These are phyloP conservation scores for Medicago arabica DNA, from an alignment of 306 rosid genomes.

Conservation along the genomic window DNA sequence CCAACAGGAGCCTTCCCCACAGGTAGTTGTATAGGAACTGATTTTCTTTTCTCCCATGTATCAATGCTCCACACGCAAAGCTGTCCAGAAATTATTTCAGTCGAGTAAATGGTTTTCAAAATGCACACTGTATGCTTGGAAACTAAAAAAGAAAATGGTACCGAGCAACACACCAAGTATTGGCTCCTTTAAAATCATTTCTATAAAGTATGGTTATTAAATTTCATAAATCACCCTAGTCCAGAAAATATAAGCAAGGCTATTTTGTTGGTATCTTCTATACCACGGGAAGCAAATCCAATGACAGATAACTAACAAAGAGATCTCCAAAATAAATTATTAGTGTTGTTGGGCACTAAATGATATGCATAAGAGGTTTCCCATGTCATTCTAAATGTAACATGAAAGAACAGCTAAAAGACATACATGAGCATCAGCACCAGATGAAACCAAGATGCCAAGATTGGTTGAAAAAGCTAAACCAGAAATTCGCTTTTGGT, in stretches of 20 bases:
- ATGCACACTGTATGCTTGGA: conserved; percentile 16
- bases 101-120: conserved; percentile 15
- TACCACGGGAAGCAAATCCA: too few relatives aligned
- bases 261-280: too few relatives aligned
- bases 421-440: conserved; percentile 88
- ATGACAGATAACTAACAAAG: conserved; percentile 15
- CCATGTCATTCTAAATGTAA: conserved; percentile 31
- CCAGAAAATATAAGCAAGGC: conserved; percentile 25
- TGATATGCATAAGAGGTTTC: conserved; percentile 19
- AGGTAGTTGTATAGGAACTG: conserved; percentile 65
- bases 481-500: conserved; percentile 79
- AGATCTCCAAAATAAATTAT: conserved; percentile 33
- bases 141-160: conserved; percentile 19
- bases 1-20: conserved; percentile 76
- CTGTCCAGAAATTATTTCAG: conserved; percentile 48
- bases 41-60: conserved; percentile 94
- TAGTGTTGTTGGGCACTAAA: neutral
- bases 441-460: conserved; percentile 79
- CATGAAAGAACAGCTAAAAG: conserved; percentile 26
- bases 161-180: conserved; percentile 4
- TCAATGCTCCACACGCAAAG: conserved; percentile 89
- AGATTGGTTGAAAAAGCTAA: conserved; percentile 83
- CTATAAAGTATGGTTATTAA: neutral
- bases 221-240: conserved; percentile 6
- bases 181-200: conserved; percentile 23